phyloP scores from a whole-genome alignment of 805 yeast genomes.

The Candida coquimbonensis region DNA sequence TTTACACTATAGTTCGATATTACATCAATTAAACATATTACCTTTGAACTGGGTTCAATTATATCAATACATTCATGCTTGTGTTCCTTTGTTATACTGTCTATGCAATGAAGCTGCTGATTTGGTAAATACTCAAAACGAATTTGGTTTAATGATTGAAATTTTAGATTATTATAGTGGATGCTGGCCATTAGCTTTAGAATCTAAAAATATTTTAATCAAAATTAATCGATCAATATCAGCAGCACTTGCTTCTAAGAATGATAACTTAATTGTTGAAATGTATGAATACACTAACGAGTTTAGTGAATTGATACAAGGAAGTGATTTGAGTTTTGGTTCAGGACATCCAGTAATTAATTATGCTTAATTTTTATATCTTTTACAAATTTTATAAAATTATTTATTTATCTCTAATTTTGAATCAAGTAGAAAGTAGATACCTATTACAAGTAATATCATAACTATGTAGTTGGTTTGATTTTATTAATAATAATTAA shows the following conservation, averaged over 20 bases:
- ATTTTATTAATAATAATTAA: not conserved
- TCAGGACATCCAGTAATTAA: not conserved
- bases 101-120: constrained; percentile 41
- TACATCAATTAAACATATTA: constrained; percentile 36
- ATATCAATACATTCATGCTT: constrained; percentile 38
- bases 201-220: constrained; percentile 37
- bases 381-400: too few species aligned
- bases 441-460: not conserved
- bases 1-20: constrained; percentile 34
- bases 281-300: not conserved
- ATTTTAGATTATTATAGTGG: constrained; percentile 38
- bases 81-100: constrained; percentile 41
- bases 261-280: not conserved
- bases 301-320: not conserved
- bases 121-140: constrained; percentile 37
- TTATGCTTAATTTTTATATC: not conserved
- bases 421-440: too few species aligned
- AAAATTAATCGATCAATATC: constrained; percentile 33
- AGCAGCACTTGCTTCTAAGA: constrained; percentile 19
- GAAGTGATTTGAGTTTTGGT: constrained; percentile 1
- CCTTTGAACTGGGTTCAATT: constrained; percentile 47
- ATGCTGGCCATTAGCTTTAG: constrained; percentile 40
- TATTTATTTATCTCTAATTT: too few species aligned
- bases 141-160: constrained; percentile 39
- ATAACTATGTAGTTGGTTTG: too few species aligned